A percentile compares a stretch with the other conserved stretches of the same genome.
Evolutionary conservation across 2,329 filamentous ascomycete genomes (phyloP).

Genomic region (Decorospora gaudefroyi): DNA sequence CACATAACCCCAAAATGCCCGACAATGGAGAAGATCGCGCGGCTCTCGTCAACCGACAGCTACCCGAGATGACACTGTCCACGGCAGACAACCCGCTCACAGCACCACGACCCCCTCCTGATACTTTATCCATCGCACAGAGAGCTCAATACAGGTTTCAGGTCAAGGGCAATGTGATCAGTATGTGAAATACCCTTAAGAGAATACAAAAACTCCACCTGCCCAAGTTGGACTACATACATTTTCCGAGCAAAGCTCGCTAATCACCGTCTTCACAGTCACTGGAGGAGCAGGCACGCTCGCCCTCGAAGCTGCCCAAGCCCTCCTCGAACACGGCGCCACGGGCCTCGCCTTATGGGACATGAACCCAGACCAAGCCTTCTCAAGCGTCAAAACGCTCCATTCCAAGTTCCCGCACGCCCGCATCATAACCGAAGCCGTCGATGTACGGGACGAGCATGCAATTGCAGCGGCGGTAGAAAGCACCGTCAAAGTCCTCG

Average conservation of each 20-base stretch:
- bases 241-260: not conserved
- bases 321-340: constrained; percentile 70
- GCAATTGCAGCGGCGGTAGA: constrained; percentile 50
- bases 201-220: constrained; percentile 16
- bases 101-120: constrained; percentile 51
- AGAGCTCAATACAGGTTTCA: constrained; percentile 56
- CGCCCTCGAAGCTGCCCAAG: constrained; percentile 61
- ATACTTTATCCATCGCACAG: constrained; percentile 49
- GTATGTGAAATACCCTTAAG: constrained; percentile 48
- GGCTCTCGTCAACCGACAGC: constrained; percentile 50
- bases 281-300: constrained; percentile 70
- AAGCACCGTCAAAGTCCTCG: constrained; percentile 52
- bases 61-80: constrained; percentile 58
- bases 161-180: constrained; percentile 59
- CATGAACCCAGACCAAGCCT: constrained; percentile 53
- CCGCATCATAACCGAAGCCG: constrained; percentile 56
- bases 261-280: constrained; percentile 46
- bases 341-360: constrained; percentile 65
- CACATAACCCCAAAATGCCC: constrained; percentile 36
- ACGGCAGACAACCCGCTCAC: constrained; percentile 51
- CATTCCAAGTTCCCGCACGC: constrained; percentile 59
- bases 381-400: constrained; percentile 54
- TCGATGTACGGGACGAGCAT: constrained; percentile 64
- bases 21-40: constrained; percentile 49
- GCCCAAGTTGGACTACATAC: not conserved